These are phyloP conservation scores for Chlamydomonas sp. DNA, from an alignment of 139 green algal genomes.

Conservation along the genomic window DNA sequence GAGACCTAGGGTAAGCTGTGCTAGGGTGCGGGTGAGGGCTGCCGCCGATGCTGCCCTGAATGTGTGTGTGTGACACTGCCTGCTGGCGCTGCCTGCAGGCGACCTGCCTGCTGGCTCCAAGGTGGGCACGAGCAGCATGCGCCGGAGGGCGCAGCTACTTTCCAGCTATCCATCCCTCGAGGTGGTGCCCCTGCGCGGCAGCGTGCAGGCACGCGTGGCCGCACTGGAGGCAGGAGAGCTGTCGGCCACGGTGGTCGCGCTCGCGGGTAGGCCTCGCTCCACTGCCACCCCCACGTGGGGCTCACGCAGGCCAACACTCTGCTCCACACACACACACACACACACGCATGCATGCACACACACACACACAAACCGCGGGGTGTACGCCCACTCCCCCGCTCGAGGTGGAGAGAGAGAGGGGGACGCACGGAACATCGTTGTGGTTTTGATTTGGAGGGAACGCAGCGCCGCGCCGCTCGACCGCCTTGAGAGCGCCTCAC, in stretches of 20 bases:
- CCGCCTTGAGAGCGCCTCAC: no score
- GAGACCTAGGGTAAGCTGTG: no score
- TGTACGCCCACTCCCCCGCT: no score
- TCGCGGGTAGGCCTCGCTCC: conserved; percentile 5
- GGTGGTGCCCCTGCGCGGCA: conserved; percentile 22
- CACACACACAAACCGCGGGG: no score
- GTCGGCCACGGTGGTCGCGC: conserved; percentile 18
- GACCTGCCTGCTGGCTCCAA: conserved; percentile 11
- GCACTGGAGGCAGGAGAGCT: not conserved
- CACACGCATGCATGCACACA: no score
- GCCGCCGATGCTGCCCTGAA: not conserved
- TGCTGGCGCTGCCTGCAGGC: not conserved
- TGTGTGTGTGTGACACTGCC: not conserved
- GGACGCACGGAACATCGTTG: no score
- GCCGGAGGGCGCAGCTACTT: conserved; percentile 19
- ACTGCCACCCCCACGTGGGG: not conserved
- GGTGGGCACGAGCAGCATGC: conserved; percentile 28
- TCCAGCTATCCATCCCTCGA: not conserved
- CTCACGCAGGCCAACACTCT: not conserved
- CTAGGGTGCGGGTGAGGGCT: not conserved
- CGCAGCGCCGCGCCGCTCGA: no score
- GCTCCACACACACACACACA: no score
- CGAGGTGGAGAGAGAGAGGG: no score
- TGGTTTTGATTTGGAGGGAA: no score
- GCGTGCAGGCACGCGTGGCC: conserved; percentile 19